Base-by-base conservation (phyloP, 1,284 basidiomycete genomes). In the Ceratobasidium sp. region DNA sequence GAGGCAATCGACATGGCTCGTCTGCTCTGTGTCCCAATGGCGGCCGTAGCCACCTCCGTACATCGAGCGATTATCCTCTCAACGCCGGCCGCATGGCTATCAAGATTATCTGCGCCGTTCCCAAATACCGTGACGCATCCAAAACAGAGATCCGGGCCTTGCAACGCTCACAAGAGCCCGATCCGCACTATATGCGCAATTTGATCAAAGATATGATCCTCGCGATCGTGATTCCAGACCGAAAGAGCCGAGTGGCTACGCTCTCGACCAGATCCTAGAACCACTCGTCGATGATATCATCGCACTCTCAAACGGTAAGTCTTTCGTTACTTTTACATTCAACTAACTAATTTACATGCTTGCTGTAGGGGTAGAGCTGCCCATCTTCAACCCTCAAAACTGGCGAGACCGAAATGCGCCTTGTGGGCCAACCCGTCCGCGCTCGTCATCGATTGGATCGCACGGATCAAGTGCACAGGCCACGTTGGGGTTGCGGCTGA, bases 121-220 rank as follows among this genome's bases (percentile, higher is more conserved):
- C 95, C 78, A 98, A 98, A 86, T 98, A 99, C 84, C 94, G 98
- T 73, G 98, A 99, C 85, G 98, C 98, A 10, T 97, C 96, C 85
- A 98, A 97, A 87, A 99, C 99, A 81, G 98, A 99, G 87, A 94
- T 99, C 81, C 91, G 96, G 70, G 98, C 99, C 30, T 89, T 99
- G 57, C 93, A 96, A 83, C 93, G 93, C 81, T 90, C 99, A 81
- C 95, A 95, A 83, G 93, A 96, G 84, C 89, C 93, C 79, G 98
- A 99, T 86, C 95, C 96, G 12, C 84, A 87, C 12, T 57, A 69
- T 27, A 18, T 69, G 3, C 54, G 35, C 5, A 20, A 30, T 7
- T 38, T 69, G 14, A 57, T 69, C 27, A 52, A 69, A 23, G 57
- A 69, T 18, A 57, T 44, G 20, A 55, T 69, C 3, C 38, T 69